Base-by-base conservation (phyloP, 2,329 filamentous ascomycete species). In the Bisporella sp. region DNA sequence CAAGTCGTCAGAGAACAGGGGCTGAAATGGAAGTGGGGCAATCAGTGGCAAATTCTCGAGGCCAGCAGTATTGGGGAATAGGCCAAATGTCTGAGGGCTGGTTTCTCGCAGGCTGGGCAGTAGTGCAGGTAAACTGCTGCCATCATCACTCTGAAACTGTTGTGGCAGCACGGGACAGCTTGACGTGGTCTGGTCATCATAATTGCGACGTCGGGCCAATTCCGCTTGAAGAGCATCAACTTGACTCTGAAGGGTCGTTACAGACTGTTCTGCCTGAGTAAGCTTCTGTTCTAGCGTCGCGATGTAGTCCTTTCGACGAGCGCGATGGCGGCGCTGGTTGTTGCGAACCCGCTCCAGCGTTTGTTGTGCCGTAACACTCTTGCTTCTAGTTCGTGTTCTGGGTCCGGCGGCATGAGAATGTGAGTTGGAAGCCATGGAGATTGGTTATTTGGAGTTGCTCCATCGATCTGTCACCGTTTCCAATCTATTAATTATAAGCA, bases 271-370 rank as follows among this genome's bases (percentile, higher is more conserved):
- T 45, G 41, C 51, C 29, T 57, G 52, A 5, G 32, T 45, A 5
- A 70, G 61, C 5, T 55, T 51, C 13, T 59, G 40, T 56, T 74
- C 71, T 1, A 74, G 61, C 1, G 66, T 63, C 1, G 65, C 58
- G 30, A 76, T 67, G 37, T 68, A 65, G 37, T 66, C 64, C 44
- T 68, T 71, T 41, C 69, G 66, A 31, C 70, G 64, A 6, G 72
- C 72, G 4, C 74, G 71, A 56, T 77, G 74, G 29, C 73, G 69
- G 39, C 74, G 70, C 57, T 77, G 73, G 54, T 77, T 78, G 43
- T 77, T 70, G n/a, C 73, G 72, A 12, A 74, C 69, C 6, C 74
- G 68, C 47, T 59, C 62, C 28, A 70, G 54, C 0, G 52, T 51
- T 8, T 54, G 49, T 13, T 51, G 35, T 41, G 45, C 40, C 33